Evolutionary conservation across 176 grass and related monocot genomes (phyloP).

Genomic region (maize (Zea mays)): Zm-B73-REFERENCE-NAM-5.0 NC_050105.1:129065001-129065500

Average conservation of each 20-base stretch:
- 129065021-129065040: conserved; percentile 8
- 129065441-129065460: conserved; percentile 21
- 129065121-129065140: too few relatives aligned
- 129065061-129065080: conserved; percentile 23
- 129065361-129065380: not conserved
- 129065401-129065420: conserved; percentile 4
- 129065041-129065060: not conserved
- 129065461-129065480: conserved; percentile 28
- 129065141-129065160: too few relatives aligned
- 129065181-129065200: too few relatives aligned
- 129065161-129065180: too few relatives aligned
- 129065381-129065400: not conserved
- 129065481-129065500: conserved; percentile 90
- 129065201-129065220: too few relatives aligned
- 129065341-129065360: not conserved
- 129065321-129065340: too few relatives aligned
- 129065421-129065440: conserved; percentile 3
- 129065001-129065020: not conserved
- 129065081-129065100: not conserved
- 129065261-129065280: too few relatives aligned
- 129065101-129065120: not conserved
- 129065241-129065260: too few relatives aligned
- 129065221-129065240: too few relatives aligned
- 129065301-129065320: too few relatives aligned
- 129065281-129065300: too few relatives aligned